A percentile compares a stretch with the other conserved stretches of the same genome.
phyloP scores from a whole-genome alignment of 2,329 filamentous ascomycete genomes.

The Cordyceps militaris region DNA sequence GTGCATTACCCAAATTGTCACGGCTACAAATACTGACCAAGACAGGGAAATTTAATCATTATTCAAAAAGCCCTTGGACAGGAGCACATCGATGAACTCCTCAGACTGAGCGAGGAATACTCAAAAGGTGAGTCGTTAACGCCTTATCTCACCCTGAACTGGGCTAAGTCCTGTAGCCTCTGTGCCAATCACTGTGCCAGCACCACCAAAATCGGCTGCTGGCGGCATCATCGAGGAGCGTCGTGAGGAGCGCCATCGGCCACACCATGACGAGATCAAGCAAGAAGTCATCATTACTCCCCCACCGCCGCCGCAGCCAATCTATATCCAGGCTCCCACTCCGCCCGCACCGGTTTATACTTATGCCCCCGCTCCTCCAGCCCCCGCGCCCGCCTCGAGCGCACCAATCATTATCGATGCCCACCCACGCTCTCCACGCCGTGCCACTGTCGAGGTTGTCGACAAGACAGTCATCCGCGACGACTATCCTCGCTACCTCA shows the following conservation, averaged over 20 bases:
- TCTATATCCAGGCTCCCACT: constrained; percentile 15
- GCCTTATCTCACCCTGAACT: not conserved
- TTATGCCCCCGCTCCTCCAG: constrained; percentile 13
- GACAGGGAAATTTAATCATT: constrained; percentile 69
- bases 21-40: constrained; percentile 21
- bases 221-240: constrained; percentile 44
- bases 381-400: constrained; percentile 18
- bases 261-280: constrained; percentile 19
- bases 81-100: constrained; percentile 84
- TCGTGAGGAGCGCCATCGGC: constrained; percentile 12
- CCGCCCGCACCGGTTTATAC: constrained; percentile 24
- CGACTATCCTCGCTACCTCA: constrained; percentile 34
- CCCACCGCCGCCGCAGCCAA: constrained; percentile 14
- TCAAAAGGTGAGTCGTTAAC: constrained; percentile 42
- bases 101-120: constrained; percentile 74
- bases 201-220: constrained; percentile 34
- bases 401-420: constrained; percentile 28
- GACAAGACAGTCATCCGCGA: constrained; percentile 44
- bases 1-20: constrained; percentile 19
- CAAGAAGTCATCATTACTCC: constrained; percentile 32
- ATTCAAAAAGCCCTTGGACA: constrained; percentile 81
- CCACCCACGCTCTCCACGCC: constrained; percentile 24
- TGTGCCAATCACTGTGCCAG: constrained; percentile 33
- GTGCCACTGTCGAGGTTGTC: constrained; percentile 30
- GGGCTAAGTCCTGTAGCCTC: constrained; percentile 28